Percentiles rank a stretch among this genome's conserved stretches.
phyloP scores from a whole-genome alignment of 2,329 filamentous ascomycete species.

The Phyllosticta capitalensis region DNA sequence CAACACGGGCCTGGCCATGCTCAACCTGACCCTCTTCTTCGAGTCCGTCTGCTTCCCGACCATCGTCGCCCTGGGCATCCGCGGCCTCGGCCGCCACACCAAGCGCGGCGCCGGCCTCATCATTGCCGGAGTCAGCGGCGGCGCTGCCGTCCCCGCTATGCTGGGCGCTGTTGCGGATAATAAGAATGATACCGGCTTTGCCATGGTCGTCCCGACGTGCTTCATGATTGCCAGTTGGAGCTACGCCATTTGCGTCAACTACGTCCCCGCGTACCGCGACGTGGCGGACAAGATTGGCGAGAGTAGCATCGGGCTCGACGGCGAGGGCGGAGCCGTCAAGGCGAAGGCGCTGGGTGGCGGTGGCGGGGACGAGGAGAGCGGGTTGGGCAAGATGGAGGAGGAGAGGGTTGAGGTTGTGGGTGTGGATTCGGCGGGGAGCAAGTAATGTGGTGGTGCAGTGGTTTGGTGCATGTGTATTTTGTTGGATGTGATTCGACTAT shows the following conservation, averaged over 20 bases:
- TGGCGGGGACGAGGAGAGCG: conserved; percentile 20
- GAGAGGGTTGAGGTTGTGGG: conserved; percentile 25
- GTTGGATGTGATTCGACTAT: no score
- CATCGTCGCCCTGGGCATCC: conserved; percentile 68
- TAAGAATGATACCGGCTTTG: conserved; percentile 49
- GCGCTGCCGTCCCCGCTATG: conserved; percentile 62
- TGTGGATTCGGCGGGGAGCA: conserved; percentile 23
- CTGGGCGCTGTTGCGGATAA: conserved; percentile 57
- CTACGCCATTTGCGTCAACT: conserved; percentile 48
- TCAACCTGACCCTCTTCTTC: conserved; percentile 66
- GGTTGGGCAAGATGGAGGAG: conserved; percentile 20
- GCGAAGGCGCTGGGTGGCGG: conserved; percentile 12
- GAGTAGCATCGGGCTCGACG: conserved; percentile 35
- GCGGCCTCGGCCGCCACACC: conserved; percentile 65
- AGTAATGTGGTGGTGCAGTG: conserved; percentile 21
- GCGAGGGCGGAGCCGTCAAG: conserved; percentile 22
- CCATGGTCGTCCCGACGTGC: conserved; percentile 56
- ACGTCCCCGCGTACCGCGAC: conserved; percentile 52
- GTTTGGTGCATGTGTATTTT: neutral
- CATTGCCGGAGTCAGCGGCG: conserved; percentile 61
- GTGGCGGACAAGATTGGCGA: conserved; percentile 49
- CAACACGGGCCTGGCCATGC: conserved; percentile 49
- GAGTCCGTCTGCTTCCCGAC: conserved; percentile 78
- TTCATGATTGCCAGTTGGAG: conserved; percentile 40
- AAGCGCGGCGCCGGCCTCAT: conserved; percentile 69